phyloP scores from a whole-genome alignment of 2,329 filamentous ascomycete genomes.

The Chrysoporthe deuterocubensis region DNA sequence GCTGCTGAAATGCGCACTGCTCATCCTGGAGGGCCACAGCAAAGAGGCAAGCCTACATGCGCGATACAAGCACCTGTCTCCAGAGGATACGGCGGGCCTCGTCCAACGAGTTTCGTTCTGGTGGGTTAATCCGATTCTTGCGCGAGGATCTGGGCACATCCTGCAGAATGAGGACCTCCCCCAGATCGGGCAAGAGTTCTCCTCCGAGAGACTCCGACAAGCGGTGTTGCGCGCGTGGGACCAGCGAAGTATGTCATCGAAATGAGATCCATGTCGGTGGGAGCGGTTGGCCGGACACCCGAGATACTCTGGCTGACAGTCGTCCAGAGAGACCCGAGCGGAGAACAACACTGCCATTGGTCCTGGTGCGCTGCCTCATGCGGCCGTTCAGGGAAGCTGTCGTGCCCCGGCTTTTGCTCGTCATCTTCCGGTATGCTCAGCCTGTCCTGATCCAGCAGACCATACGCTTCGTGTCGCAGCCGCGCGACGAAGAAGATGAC shows the following conservation, averaged over 20 bases:
- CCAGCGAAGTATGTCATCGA: conserved; percentile 33
- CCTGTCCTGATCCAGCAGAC: conserved; percentile 44
- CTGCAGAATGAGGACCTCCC: conserved; percentile 35
- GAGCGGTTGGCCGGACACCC: no score
- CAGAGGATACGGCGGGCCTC: conserved; percentile 36
- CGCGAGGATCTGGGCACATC: conserved; percentile 35
- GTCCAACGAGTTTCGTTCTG: conserved; percentile 37
- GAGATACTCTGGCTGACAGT: not conserved
- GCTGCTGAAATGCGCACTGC: conserved; percentile 18
- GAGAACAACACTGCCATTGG: conserved; percentile 36
- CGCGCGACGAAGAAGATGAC: conserved; percentile 6
- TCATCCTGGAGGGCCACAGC: conserved; percentile 31
- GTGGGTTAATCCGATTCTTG: conserved; percentile 40
- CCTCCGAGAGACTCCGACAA: conserved; percentile 31
- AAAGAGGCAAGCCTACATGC: conserved; percentile 31
- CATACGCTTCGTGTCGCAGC: conserved; percentile 38
- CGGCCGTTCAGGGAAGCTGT: conserved; percentile 38
- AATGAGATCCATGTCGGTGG: not conserved
- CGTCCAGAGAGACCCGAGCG: conserved; percentile 34
- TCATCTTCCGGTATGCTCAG: conserved; percentile 46
- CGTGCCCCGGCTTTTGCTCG: conserved; percentile 43
- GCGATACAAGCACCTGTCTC: conserved; percentile 27
- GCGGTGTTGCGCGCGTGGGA: conserved; percentile 36
- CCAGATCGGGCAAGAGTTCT: conserved; percentile 32
- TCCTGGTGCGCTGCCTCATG: conserved; percentile 37